These are phyloP conservation scores for Pichia sp. DNA, from an alignment of 1,139 yeast genomes.

Conservation along the genomic window DNA sequence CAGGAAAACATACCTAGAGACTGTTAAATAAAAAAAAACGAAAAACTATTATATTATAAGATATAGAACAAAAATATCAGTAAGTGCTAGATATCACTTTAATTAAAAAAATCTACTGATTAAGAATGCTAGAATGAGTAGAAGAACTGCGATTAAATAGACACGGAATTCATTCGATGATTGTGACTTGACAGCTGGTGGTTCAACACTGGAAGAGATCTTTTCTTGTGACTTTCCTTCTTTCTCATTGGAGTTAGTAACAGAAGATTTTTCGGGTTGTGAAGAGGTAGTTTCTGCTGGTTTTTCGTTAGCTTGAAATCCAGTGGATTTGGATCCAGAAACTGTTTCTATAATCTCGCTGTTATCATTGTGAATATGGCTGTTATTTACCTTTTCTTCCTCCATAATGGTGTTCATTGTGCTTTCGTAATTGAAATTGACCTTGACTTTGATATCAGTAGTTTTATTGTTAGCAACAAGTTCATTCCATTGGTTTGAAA, in stretches of 20 bases:
- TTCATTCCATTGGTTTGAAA: conserved; percentile 65
- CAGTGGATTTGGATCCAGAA: no score
- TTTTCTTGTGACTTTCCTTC: background rate
- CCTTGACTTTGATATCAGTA: conserved; percentile 71
- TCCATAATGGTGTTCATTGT: conserved; percentile 22
- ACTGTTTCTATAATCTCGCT: no score
- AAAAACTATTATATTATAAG: no score
- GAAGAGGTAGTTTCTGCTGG: background rate
- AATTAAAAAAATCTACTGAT: conserved; percentile 14
- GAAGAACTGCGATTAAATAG: conserved; percentile 16
- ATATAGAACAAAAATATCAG: no score
- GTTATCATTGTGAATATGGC: background rate
- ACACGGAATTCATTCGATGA: conserved; percentile 11
- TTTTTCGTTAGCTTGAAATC: no score
- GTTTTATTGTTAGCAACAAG: conserved; percentile 62
- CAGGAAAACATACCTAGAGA: no score
- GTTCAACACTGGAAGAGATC: conserved; percentile 2
- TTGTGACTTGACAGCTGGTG: conserved; percentile 9
- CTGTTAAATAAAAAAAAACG: no score
- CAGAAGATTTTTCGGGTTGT: background rate
- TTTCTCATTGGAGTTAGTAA: background rate
- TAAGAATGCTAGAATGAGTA: conserved; percentile 18
- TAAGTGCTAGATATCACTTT: no score
- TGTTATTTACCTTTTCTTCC: conserved; percentile 10
- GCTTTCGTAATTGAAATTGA: conserved; percentile 40